Percentiles rank a stretch among this genome's conserved stretches.
Evolutionary conservation across 2,329 filamentous ascomycete genomes (phyloP).

Genomic region (Colletotrichum somersetense): DNA sequence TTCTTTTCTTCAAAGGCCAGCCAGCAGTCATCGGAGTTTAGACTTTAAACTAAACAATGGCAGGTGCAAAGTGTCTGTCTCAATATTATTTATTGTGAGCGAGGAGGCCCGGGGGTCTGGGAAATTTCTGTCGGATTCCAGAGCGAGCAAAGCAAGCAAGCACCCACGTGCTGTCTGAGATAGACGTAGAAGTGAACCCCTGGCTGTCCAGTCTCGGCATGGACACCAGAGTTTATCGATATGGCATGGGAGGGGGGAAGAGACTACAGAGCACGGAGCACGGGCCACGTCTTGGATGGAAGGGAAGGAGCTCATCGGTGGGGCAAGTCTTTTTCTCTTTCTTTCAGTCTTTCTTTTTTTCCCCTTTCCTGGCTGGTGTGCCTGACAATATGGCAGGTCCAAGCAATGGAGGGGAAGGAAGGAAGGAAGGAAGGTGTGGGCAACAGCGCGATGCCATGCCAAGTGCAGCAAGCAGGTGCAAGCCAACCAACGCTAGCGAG

Average conservation of each 20-base stretch:
- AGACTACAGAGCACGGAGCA: neutral
- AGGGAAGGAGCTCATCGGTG: constrained; percentile 12
- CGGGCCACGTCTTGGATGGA: constrained; percentile 11
- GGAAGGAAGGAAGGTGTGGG: neutral
- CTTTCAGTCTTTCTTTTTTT: neutral
- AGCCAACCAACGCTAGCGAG: constrained; percentile 7
- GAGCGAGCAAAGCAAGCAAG: neutral
- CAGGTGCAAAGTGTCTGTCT: neutral
- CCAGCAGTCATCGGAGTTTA: neutral
- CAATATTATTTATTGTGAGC: neutral
- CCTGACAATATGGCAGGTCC: neutral
- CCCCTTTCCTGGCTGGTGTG: no score
- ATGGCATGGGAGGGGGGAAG: neutral
- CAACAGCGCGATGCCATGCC: neutral
- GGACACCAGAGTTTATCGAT: constrained; percentile 24
- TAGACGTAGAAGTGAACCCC: constrained; percentile 21
- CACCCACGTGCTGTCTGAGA: constrained; percentile 23
- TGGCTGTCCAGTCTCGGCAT: constrained; percentile 6
- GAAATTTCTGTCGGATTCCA: constrained; percentile 23
- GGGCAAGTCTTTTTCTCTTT: constrained; percentile 2
- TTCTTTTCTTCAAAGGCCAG: neutral
- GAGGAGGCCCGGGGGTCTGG: neutral
- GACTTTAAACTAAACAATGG: neutral
- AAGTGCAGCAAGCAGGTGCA: neutral
- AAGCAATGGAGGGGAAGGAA: no score